Evolutionary conservation across 2,329 filamentous ascomycete genomes (phyloP), one percentile per base, ranked within the genome.

Genomic region (Claviceps sp.): DNA sequence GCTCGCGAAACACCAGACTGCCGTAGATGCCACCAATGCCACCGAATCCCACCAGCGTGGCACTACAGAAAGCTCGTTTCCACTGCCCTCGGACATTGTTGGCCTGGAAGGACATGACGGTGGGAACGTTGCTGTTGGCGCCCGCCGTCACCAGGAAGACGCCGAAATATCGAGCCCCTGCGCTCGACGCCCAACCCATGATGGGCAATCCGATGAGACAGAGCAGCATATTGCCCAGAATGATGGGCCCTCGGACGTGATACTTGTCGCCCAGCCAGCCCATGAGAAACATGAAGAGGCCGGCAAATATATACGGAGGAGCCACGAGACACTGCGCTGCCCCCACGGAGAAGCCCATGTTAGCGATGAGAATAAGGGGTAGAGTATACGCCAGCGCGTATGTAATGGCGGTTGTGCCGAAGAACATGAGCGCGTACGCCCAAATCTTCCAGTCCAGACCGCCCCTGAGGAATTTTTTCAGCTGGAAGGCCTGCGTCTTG

Each of bases 31-130:
- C 87, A 39, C 88, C 88, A 26, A 94, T 71, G 2, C 85, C 86
- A 7, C 86, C 86, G 48, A 86, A 80, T 1, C 83, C 85, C 3
- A 93, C 84, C 2, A 91, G 75, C 0, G 82, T 84, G 2, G 87
- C 85, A 53, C 80, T 86, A 64, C 80, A 83, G 58, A 93, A 83
- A 1, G 87, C 87, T 47, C 88, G 80, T 71, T 91, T 94, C 86
- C 87, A 94, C 68, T 93, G 87, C 0, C 87, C 88, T 50, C 86
- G 82, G 61, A 94, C 84, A 67, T 94, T 94, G 69, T 91, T 93
- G 43, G 86, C 86, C 69, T 91, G 87, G 69, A 88, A 93, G 0
- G 86, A 78, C 71, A 94, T 80, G 45, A 80, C 73, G 1, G 80
- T 74, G 0, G 88, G 88, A 4, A 91, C 74, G 63, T 93, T 93